Percentiles rank a stretch among this genome's conserved stretches.
Conservation (phyloP, 441 rosid species). For the Erodium chrysanthum region DNA sequence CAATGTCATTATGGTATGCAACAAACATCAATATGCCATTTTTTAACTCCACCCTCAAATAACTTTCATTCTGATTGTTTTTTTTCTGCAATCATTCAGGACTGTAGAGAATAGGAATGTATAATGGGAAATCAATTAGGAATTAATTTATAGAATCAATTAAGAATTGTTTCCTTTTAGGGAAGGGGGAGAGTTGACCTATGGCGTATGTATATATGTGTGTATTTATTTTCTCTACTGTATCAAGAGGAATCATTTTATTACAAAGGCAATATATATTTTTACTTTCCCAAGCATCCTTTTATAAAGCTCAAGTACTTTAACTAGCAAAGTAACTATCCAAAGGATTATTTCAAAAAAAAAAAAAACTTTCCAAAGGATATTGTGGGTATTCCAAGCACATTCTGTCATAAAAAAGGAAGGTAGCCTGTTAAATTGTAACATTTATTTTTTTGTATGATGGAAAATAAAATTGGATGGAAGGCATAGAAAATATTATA, state of each 20-base stretch:
- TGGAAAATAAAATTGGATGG: too few species aligned
- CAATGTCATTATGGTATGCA: not conserved
- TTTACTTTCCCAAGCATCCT: not conserved
- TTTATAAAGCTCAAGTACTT: too few species aligned
- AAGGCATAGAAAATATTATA: too few species aligned
- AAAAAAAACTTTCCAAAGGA: too few species aligned
- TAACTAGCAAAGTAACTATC: too few species aligned
- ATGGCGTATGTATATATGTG: not conserved
- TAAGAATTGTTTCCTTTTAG: not conserved
- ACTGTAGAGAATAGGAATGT: not conserved
- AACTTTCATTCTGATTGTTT: not conserved
- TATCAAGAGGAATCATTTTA: not conserved
- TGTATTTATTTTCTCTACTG: not conserved
- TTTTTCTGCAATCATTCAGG: not conserved
- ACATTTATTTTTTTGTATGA: too few species aligned
- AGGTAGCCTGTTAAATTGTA: too few species aligned
- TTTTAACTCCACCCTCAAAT: not conserved
- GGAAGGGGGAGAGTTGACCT: not conserved
- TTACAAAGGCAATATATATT: not conserved
- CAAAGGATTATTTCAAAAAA: too few species aligned
- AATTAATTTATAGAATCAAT: not conserved
- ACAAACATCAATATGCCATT: not conserved
- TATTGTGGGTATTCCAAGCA: too few species aligned
- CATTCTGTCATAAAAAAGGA: too few species aligned
- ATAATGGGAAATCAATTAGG: not conserved